Evolutionary conservation across 2,329 filamentous ascomycete genomes (phyloP).

Genomic region (Aureobasidium vineae): DNA sequence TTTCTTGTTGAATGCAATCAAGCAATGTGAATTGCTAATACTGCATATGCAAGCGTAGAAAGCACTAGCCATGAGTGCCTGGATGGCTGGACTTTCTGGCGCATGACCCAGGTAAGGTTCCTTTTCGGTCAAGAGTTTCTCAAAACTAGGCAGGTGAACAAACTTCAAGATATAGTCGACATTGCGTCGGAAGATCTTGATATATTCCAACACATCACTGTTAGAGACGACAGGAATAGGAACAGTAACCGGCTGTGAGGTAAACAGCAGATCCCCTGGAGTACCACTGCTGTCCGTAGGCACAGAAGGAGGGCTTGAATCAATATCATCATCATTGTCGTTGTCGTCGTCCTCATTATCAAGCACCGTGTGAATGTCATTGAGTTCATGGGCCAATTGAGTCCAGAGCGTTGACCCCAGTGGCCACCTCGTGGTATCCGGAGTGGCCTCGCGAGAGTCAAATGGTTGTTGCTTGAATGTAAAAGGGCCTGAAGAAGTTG

Average conservation of each 20-base stretch:
- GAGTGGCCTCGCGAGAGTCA: not conserved
- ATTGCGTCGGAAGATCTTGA: conserved; percentile 8
- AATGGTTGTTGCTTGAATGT: not conserved
- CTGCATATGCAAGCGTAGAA: conserved; percentile 21
- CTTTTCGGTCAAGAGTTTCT: conserved; percentile 5
- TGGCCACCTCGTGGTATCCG: not conserved
- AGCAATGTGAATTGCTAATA: conserved; percentile 15
- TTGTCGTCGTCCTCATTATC: conserved; percentile 18
- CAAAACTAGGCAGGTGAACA: conserved; percentile 11
- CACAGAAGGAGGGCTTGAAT: conserved; percentile 5
- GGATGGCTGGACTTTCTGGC: not conserved
- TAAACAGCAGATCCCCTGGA: conserved; percentile 11
- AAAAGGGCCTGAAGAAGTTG: not conserved
- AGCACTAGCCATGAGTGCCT: conserved; percentile 9
- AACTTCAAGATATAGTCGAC: conserved; percentile 14
- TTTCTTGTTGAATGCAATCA: conserved; percentile 3
- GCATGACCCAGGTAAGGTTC: conserved; percentile 10
- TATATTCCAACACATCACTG: conserved; percentile 3
- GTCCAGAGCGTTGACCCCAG: conserved; percentile 22
- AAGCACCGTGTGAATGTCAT: conserved; percentile 18
- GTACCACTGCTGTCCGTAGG: not conserved
- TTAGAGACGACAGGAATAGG: not conserved
- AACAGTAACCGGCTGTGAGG: not conserved
- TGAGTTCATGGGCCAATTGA: conserved; percentile 15
- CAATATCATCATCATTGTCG: not conserved